Base-by-base conservation (phyloP, 345 rosid genomes). In the Citrus australasica region DNA sequence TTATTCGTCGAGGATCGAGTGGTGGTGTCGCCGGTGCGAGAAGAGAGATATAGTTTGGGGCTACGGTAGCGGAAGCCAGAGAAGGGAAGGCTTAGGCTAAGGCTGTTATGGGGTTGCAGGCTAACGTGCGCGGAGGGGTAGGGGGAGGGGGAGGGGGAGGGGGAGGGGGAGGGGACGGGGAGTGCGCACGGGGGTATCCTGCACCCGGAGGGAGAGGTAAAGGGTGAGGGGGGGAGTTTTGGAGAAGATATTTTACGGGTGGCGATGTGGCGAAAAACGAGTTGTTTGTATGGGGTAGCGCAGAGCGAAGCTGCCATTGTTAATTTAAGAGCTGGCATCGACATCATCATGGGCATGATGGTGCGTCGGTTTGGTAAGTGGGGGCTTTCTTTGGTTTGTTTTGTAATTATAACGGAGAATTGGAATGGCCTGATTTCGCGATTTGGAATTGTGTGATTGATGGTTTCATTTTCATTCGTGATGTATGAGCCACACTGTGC, bases 111-210 rank as follows among this genome's bases (percentile, higher is more conserved):
- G 63, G 38, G 61, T n/a, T 63, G 25, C 35, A 28, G 19, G 68
- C 86, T 85, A 85, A 84, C 84, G 78, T 87, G 84, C 81, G 86
- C 85, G 6, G 60, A 19, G 27, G 27, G 27, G 27, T 25, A 25
- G 1, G n/a, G 51, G 19, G 3, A 4, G 1, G 80, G 27, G 22
- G n/a, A n/a, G 51, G 19, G 3, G n/a, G n/a, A 69, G 21, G 58
- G 58, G 22, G 0, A 51, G 80, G 27, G 58, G 58, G 22, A 4
- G 1, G 80, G 27, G 22, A 4, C 19, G 80, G 27, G 58, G 58
- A 53, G 58, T 17, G 67, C 60, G 51, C 32, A 67, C 27, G 30
- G 13, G 22, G 35, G 60, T 80, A 84, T 69, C 85, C 62, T 88
- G 81, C 86, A 84, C 83, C 81, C 42, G 21, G 17, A 69, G 80